These are phyloP conservation scores for Saururus chinensis DNA, from an alignment of 164 flowering plant species.

Conservation along the genomic window DNA sequence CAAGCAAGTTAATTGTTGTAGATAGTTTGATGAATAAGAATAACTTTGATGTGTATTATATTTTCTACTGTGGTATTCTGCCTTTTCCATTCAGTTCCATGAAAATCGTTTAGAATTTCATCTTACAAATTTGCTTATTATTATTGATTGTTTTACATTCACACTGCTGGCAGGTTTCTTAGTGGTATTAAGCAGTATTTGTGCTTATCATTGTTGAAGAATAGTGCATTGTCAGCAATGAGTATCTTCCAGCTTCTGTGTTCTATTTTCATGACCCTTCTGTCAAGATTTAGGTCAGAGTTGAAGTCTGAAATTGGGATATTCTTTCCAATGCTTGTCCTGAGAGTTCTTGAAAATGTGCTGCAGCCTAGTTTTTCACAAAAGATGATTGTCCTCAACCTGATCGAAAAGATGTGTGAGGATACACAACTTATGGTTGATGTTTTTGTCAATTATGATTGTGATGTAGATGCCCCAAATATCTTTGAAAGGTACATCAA, in stretches of 20 bases:
- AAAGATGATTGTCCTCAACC: constrained; percentile 89
- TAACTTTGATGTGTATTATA: no score
- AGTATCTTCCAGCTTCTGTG: constrained; percentile 91
- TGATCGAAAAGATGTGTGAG: constrained; percentile 71
- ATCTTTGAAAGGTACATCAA: constrained; percentile 75
- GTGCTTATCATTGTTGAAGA: constrained; percentile 90
- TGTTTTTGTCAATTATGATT: constrained; percentile 93
- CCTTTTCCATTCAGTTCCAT: no score
- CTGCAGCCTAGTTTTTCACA: constrained; percentile 95
- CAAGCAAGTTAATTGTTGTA: no score
- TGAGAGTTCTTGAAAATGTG: constrained; percentile 95
- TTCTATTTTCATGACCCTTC: constrained; percentile 64
- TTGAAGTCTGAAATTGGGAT: constrained; percentile 92
- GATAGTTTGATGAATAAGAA: no score
- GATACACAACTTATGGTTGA: constrained; percentile 83
- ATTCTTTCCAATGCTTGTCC: constrained; percentile 93
- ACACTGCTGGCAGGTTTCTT: constrained; percentile 64
- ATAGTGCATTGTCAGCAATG: constrained; percentile 98
- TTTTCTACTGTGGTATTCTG: no score
- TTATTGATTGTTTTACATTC: background rate
- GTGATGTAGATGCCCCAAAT: constrained; percentile 95
- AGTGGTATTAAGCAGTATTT: constrained; percentile 78
- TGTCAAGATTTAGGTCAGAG: constrained; percentile 75
- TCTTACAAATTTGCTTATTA: background rate
- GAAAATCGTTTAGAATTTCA: no score